phyloP scores from a whole-genome alignment of 2,329 filamentous ascomycete genomes.

The Calonectria hongkongensis region DNA sequence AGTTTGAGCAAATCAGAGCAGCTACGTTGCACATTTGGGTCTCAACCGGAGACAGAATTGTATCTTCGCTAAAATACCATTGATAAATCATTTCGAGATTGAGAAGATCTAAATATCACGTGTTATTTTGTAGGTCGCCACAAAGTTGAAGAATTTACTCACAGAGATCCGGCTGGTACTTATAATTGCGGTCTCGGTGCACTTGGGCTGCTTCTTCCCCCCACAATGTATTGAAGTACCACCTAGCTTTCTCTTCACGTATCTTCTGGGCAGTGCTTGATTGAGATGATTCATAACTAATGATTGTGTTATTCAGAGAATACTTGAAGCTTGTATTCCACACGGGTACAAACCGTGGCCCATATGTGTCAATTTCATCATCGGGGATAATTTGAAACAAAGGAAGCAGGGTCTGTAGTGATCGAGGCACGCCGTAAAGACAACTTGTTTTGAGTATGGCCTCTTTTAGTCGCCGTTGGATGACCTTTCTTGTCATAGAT shows the following conservation, averaged over 20 bases:
- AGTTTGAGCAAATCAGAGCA: conserved; percentile 2
- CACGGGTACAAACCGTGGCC: neutral
- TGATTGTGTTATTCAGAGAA: neutral
- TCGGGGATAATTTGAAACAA: conserved; percentile 1
- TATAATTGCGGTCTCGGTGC: neutral
- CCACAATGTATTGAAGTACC: conserved; percentile 1
- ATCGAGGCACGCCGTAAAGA: conserved; percentile 4
- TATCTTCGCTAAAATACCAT: conserved; percentile 12
- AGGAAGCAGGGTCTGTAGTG: neutral
- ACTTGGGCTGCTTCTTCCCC: conserved; percentile 4
- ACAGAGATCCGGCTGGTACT: conserved; percentile 14
- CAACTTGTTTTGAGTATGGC: conserved; percentile 1
- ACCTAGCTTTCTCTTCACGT: neutral
- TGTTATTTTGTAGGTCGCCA: neutral
- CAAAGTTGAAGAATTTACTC: neutral
- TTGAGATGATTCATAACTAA: neutral
- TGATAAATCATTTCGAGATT: conserved; percentile 12
- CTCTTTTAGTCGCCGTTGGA: conserved; percentile 5
- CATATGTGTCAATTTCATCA: conserved; percentile 17
- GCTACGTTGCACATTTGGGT: neutral
- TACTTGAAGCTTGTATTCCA: too few species aligned
- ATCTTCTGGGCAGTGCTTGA: neutral
- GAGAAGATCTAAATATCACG: neutral
- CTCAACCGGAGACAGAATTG: neutral
- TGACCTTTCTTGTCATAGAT: neutral